These are phyloP conservation scores for Xylaria sp. DNA, from an alignment of 2,329 filamentous ascomycete genomes.

Conservation along the genomic window DNA sequence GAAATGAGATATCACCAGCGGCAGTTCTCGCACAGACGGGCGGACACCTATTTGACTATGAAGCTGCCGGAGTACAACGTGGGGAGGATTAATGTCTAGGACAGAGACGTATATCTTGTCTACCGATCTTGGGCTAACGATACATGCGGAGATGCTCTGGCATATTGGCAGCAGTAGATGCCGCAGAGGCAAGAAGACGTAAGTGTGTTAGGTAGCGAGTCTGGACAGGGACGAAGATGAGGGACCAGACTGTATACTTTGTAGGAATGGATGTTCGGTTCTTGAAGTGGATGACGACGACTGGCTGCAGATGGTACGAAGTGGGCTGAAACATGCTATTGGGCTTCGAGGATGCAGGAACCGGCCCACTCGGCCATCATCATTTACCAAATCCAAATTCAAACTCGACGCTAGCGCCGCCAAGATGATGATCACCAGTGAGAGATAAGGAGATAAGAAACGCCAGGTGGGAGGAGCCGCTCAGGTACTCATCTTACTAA, in stretches of 20 bases:
- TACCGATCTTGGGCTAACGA: conserved; percentile 40
- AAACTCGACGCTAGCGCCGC: conserved; percentile 12
- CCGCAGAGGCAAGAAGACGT: conserved; percentile 30
- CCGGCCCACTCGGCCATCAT: conserved; percentile 30
- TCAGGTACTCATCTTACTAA: neutral
- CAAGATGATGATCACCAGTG: neutral
- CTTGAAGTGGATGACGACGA: conserved; percentile 33
- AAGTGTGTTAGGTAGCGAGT: conserved; percentile 1
- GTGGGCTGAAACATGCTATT: conserved; percentile 21
- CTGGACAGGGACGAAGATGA: conserved; percentile 11
- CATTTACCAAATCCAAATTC: conserved; percentile 25
- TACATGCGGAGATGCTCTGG: conserved; percentile 37
- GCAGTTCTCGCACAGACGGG: conserved; percentile 1
- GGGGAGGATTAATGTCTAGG: conserved; percentile 9
- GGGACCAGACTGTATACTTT: conserved; percentile 3
- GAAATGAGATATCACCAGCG: neutral
- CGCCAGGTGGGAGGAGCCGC: neutral
- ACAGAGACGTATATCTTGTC: conserved; percentile 23
- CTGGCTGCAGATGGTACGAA: conserved; percentile 29
- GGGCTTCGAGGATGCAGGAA: conserved; percentile 34
- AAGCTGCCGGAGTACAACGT: conserved; percentile 7
- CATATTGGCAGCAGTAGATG: conserved; percentile 36
- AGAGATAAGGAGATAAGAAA: conserved; percentile 8
- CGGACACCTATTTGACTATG: conserved; percentile 17
- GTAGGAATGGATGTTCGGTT: conserved; percentile 16